Percentiles rank a stretch among this genome's conserved stretches.
Conservation (phyloP, 805 yeast genomes). For the Ogataea siamensis region DNA sequence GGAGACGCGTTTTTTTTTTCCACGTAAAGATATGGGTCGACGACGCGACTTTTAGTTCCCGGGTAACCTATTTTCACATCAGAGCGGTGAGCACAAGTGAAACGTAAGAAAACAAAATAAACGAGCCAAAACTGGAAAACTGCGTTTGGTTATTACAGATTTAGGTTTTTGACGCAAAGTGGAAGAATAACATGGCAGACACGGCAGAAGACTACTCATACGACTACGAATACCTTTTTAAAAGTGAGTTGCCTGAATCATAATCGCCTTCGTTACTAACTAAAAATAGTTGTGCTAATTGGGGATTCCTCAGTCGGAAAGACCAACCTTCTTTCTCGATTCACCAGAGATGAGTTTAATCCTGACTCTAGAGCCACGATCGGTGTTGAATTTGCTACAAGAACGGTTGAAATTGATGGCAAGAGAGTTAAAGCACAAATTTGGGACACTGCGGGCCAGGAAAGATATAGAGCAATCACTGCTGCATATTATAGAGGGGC, state of each 20-base stretch:
- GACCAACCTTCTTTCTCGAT: constrained; percentile 87
- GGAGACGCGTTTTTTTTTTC: constrained; percentile 11
- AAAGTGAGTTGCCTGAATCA: constrained; percentile 40
- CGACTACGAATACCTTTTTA: constrained; percentile 91
- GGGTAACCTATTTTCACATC: constrained; percentile 10
- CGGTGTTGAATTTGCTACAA: constrained; percentile 97
- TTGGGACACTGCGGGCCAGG: constrained; percentile 99
- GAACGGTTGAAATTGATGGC: constrained; percentile 86
- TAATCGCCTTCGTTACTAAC: constrained; percentile 14
- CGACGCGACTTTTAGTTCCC: constrained; percentile 11
- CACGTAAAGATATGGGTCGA: constrained; percentile 1
- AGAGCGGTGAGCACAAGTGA: constrained; percentile 9
- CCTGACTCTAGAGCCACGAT: constrained; percentile 91
- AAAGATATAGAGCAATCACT: constrained; percentile 96
- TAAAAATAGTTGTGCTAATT: constrained; percentile 69
- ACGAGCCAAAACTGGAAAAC: constrained; percentile 1
- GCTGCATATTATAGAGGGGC: constrained; percentile 98
- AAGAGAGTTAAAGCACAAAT: constrained; percentile 85
- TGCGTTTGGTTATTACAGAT: background rate
- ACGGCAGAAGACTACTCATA: constrained; percentile 67
- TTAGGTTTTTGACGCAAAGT: constrained; percentile 8
- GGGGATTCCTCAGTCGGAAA: constrained; percentile 98
- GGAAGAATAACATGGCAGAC: constrained; percentile 28
- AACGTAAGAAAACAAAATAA: constrained; percentile 12
- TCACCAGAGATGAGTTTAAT: constrained; percentile 94